Evolutionary conservation across 2,329 filamentous ascomycete species (phyloP).

Genomic region (Rugonectria rugulosa): DNA sequence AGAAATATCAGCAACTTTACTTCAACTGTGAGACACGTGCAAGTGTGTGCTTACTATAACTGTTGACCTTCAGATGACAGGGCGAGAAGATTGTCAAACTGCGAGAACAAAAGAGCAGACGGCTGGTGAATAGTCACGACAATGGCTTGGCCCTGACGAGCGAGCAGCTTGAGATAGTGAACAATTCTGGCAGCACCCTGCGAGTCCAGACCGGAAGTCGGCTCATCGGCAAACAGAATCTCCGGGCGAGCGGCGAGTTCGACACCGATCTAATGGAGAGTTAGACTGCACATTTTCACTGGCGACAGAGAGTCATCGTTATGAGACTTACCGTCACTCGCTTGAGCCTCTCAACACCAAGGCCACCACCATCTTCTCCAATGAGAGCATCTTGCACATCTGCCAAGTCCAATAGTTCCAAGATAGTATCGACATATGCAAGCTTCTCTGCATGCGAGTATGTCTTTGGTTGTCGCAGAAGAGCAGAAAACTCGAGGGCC

Average conservation of each 20-base stretch:
- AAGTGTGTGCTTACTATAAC: not conserved
- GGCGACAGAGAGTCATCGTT: too few species aligned
- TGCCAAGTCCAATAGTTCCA: not conserved
- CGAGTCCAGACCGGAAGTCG: too few species aligned
- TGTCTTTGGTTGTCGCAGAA: not conserved
- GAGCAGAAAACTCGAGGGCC: not conserved
- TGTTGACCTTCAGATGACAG: not conserved
- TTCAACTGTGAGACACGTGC: not conserved
- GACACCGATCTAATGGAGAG: too few species aligned
- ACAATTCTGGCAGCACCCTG: too few species aligned
- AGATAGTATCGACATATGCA: not conserved
- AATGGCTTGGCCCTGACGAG: not conserved
- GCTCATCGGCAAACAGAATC: too few species aligned
- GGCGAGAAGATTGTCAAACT: not conserved
- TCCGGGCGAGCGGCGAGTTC: too few species aligned
- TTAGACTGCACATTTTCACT: too few species aligned
- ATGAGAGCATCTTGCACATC: not conserved
- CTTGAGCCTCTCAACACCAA: too few species aligned
- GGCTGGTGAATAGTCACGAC: not conserved
- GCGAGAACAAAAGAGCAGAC: not conserved
- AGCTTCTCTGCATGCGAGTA: not conserved
- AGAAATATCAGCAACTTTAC: not conserved
- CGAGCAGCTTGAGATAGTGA: too few species aligned
- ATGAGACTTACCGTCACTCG: too few species aligned
- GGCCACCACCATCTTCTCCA: too few species aligned